Base-by-base conservation (phyloP, 805 yeast genomes). In the Ogataea degrootiae region DNA sequence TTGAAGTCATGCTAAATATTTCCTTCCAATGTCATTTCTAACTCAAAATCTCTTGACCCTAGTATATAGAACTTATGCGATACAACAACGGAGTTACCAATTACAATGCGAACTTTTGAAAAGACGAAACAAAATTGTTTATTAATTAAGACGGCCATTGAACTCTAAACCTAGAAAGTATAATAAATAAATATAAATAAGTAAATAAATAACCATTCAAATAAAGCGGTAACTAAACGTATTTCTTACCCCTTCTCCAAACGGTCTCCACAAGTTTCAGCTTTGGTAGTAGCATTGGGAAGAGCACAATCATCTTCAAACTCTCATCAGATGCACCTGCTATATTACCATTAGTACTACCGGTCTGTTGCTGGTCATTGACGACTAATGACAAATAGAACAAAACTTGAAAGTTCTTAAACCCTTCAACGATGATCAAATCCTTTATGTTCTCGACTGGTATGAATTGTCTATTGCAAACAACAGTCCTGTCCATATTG, bases 341-440 rank as follows among this genome's bases (percentile, higher is more conserved):
- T 29, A 19, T 23, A 23, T 3, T 23, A 23, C 34, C 15, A n/a
- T 23, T 34, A 7, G 5, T 23, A 9, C 23, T 22, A 22, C 19
- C n/a, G 15, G 15, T n/a, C 34, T 12, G 16, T 17, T 15, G 41
- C 53, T 57, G 35, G 14, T 69, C 71, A 44, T 73, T 73, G 16
- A 82, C 75, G 34, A 85, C 67, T 5, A 85, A 68, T 38, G 83
- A 79, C 61, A 87, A 66, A 58, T 85, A 83, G 60, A 74, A 83
- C 2, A 83, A 69, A 9, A 85, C 88, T 51, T 82, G 82, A 51
- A 80, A 76, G 6, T 84, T 84, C 46, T 72, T 72, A 60, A 87
- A 86, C 0, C 87, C 91, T 62, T 87, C 96, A 59, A 85, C 85
- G 23, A 87, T 81, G 0, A 85, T 77, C 11, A 87, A 62, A 61